Evolutionary conservation across 805 yeast species (phyloP).

Genomic region (Starmerella sirachaensis): DNA sequence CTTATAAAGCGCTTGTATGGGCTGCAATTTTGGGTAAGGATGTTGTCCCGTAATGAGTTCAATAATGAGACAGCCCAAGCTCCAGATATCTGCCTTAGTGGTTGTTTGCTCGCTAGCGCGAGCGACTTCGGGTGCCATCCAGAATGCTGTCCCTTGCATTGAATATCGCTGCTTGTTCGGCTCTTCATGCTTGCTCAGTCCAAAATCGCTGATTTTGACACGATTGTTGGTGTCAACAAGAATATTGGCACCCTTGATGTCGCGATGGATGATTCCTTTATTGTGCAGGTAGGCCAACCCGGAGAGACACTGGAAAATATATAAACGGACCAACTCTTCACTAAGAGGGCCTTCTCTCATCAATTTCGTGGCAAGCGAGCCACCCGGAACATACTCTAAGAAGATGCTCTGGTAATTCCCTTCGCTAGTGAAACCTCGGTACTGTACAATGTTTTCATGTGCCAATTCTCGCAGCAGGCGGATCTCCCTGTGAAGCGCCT

Average conservation of each 20-base stretch:
- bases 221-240: slow-evolving; percentile 68
- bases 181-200: slow-evolving; percentile 60
- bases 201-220: slow-evolving; percentile 78
- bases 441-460: slow-evolving; percentile 87
- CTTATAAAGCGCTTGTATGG: slow-evolving; percentile 93
- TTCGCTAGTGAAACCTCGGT: slow-evolving; percentile 76
- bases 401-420: slow-evolving; percentile 66
- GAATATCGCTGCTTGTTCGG: slow-evolving; percentile 57
- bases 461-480: slow-evolving; percentile 60
- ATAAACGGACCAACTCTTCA: slow-evolving; percentile 60
- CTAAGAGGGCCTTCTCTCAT: slow-evolving; percentile 62
- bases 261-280: slow-evolving; percentile 69
- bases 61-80: slow-evolving; percentile 83
- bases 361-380: slow-evolving; percentile 53
- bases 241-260: slow-evolving; percentile 81
- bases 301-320: slow-evolving; percentile 60
- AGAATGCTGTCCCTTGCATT: slow-evolving; percentile 85
- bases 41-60: slow-evolving; percentile 96
- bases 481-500: slow-evolving; percentile 31
- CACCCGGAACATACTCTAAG: slow-evolving; percentile 62
- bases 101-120: slow-evolving; percentile 76
- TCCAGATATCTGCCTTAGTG: slow-evolving; percentile 92
- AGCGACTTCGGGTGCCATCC: slow-evolving; percentile 99
- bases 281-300: slow-evolving; percentile 68
- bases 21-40: slow-evolving; percentile 89